Evolutionary conservation across 441 rosid genomes (phyloP).

Genomic region (Erodium trifolium): DNA sequence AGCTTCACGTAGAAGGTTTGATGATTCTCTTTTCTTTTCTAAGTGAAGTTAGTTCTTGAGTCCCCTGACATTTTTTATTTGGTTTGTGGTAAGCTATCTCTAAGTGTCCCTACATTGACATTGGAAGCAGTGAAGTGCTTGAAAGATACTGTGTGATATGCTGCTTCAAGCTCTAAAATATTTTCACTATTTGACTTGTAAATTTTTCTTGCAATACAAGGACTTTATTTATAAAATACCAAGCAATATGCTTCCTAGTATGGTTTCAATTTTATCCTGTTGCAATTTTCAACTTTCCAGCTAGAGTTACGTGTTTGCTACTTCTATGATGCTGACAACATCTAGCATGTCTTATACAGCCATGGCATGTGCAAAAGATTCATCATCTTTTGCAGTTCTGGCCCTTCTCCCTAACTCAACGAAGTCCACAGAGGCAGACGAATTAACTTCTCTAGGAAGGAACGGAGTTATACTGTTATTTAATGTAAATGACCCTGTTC

Average conservation of each 20-base stretch:
- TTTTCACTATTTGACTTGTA: background rate
- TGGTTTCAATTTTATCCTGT: background rate
- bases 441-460: constrained; percentile 17
- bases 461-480: constrained; percentile 23
- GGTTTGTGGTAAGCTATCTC: background rate
- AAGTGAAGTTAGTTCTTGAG: background rate
- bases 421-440: background rate
- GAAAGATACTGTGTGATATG: background rate
- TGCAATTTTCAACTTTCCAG: background rate
- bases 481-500: constrained; percentile 16
- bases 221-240: background rate
- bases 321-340: background rate
- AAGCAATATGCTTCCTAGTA: background rate
- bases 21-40: constrained; percentile 14
- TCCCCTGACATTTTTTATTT: background rate
- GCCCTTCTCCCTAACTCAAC: constrained; percentile 21
- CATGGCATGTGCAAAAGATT: constrained; percentile 17
- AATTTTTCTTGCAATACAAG: background rate
- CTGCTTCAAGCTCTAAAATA: background rate
- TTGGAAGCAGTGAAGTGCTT: background rate
- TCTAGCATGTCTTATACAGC: constrained; percentile 15
- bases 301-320: background rate
- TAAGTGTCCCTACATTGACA: background rate
- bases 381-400: constrained; percentile 21
- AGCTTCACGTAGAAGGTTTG: constrained; percentile 73